Evolutionary conservation across 2,329 filamentous ascomycete genomes (phyloP).

Genomic region (Tolypocladium ovalisporum): DNA sequence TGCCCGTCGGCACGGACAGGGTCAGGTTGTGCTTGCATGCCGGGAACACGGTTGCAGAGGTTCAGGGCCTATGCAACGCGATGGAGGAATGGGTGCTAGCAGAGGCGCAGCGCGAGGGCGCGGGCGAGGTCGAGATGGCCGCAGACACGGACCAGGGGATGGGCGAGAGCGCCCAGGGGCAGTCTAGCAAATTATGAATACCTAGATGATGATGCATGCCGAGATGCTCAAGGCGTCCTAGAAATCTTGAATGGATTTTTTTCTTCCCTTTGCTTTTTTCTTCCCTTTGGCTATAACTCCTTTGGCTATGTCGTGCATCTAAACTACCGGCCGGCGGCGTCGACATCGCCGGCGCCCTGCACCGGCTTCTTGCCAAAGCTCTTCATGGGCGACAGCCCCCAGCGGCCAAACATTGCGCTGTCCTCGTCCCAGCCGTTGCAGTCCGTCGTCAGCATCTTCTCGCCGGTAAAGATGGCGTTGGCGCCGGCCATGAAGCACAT

Average conservation of each 20-base stretch:
- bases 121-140: background rate
- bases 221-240: background rate
- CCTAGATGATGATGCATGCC: background rate
- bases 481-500: slow-evolving; percentile 84
- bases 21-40: slow-evolving; percentile 60
- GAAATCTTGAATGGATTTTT: background rate
- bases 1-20: slow-evolving; percentile 50
- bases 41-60: slow-evolving; percentile 46
- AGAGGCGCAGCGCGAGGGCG: background rate
- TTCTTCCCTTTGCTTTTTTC: background rate
- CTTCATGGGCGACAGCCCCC: slow-evolving; percentile 73
- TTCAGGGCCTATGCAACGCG: slow-evolving; percentile 38
- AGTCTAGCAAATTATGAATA: background rate
- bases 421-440: slow-evolving; percentile 90
- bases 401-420: slow-evolving; percentile 68
- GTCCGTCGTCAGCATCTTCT: slow-evolving; percentile 91
- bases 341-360: slow-evolving; percentile 6
- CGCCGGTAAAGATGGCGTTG: slow-evolving; percentile 89
- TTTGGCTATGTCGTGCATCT: no score
- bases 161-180: background rate
- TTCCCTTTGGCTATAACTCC: background rate
- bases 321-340: background rate
- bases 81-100: slow-evolving; percentile 35
- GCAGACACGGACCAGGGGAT: background rate
- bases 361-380: slow-evolving; percentile 28